A percentile compares a stretch with the other conserved stretches of the same genome.
Conservation (phyloP, 1,284 basidiomycete species). For the Schizophyllum amplum region DNA sequence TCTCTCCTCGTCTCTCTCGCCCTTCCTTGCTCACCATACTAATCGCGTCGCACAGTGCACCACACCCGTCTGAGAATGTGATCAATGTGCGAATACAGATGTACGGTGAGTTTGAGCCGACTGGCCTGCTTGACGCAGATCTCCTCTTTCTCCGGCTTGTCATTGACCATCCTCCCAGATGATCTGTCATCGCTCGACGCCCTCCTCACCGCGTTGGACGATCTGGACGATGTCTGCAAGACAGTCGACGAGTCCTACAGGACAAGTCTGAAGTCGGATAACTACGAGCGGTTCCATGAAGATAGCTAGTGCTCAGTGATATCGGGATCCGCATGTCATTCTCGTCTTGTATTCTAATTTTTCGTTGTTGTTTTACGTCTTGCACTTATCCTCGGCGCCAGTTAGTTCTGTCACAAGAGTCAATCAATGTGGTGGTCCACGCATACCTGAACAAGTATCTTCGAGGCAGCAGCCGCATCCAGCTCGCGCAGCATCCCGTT, state of each 20-base stretch:
- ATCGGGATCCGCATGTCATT: no score
- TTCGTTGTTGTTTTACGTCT: neutral
- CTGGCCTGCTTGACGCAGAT: conserved; percentile 1
- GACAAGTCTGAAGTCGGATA: conserved; percentile 42
- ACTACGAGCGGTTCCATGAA: conserved; percentile 63
- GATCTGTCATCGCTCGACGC: conserved; percentile 73
- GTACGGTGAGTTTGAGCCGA: conserved; percentile 69
- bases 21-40: neutral
- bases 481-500: no score
- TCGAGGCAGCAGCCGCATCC: no score
- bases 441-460: no score
- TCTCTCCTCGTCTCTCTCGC: neutral
- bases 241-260: conserved; percentile 62
- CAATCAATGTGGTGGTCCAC: no score
- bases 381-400: no score
- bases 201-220: conserved; percentile 63
- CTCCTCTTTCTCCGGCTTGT: neutral
- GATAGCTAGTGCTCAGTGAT: conserved; percentile 24
- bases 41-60: conserved; percentile 46
- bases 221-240: conserved; percentile 69
- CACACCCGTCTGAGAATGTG: conserved; percentile 94
- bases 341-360: neutral
- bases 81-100: conserved; percentile 97
- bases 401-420: no score
- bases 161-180: conserved; percentile 36